Evolutionary conservation across 306 rosid species (phyloP), one percentile per base, ranked within the genome.

Genomic region (Phaseolus lunatus): DNA sequence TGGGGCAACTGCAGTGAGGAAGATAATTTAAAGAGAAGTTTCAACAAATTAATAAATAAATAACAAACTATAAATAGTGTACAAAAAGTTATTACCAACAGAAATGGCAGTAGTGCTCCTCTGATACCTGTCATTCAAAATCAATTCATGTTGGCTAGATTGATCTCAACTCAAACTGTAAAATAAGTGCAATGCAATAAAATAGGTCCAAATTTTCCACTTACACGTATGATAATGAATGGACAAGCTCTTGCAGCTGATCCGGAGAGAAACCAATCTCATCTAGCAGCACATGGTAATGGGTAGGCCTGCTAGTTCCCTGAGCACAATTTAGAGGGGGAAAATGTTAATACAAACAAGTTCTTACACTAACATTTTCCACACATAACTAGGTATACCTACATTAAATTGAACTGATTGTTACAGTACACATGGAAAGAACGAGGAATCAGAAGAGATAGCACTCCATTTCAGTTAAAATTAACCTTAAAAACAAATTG

Each of bases 261-360:
- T 96, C 99, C 0, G 98, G 83, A 2, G 96, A 85, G 77, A 92
- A 89, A 19, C 97, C 97, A 56, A 91, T 20, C 39, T 96, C 88
- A 57, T 96, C 99, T 2, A 78, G 83, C 68, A 96, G 89, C 68
- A 92, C 91, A 72, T 96, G 99, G 76, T 96, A 96, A 81, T 96
- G 98, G 0, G 99, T 92, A 2, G 99, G 99, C 89, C 98, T 86
- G 1, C 94, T 90, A 6, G 99, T 96, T 11, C 99, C 99, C 99
- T 96, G 80, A 43, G 65, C 10, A 81, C 14, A 81, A 31, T 84
- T 47, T 7, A 5, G 16, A 53, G 35, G 13, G 48, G 7, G 33
- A 18, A 73, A 20, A 48, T 27, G 53, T 23, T 59, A 24, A 24
- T 24, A 1, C 5, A 3, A 29, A 29, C 33, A 29, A 29, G 3